phyloP scores from a whole-genome alignment of 805 yeast genomes.

The Lipomyces japonicus region DNA sequence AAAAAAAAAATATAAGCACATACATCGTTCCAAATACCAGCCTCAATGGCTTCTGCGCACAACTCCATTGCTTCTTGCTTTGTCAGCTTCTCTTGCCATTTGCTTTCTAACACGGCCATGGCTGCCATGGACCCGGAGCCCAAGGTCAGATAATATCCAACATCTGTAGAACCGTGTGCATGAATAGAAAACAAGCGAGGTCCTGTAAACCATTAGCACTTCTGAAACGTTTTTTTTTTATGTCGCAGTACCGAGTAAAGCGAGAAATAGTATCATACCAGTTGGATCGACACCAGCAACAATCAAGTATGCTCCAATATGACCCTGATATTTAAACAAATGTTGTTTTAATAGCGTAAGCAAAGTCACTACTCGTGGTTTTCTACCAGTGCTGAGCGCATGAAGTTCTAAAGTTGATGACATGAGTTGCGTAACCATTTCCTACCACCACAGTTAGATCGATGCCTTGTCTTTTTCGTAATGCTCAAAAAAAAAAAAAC shows the following conservation, averaged over 20 bases:
- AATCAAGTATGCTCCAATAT: conserved; percentile 93
- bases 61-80: conserved; percentile 88
- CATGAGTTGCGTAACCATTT: conserved; percentile 92
- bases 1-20: not conserved
- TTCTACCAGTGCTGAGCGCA: conserved; percentile 73
- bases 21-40: conserved; percentile 95
- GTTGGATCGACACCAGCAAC: conserved; percentile 98
- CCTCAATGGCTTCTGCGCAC: conserved; percentile 89
- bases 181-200: conserved; percentile 89
- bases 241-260: not conserved
- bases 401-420: conserved; percentile 89
- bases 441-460: conserved; percentile 36
- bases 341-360: conserved; percentile 92
- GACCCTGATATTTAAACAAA: conserved; percentile 94
- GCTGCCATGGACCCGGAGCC: conserved; percentile 99
- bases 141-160: conserved; percentile 85
- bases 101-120: conserved; percentile 91
- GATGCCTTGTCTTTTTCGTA: too few relatives aligned
- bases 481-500: too few relatives aligned
- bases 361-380: conserved; percentile 91
- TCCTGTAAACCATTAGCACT: conserved; percentile 16
- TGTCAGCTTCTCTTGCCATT: conserved; percentile 74
- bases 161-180: conserved; percentile 97
- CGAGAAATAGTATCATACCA: conserved; percentile 44
- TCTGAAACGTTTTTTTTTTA: not conserved